Base-by-base conservation (phyloP, 169 alveolate genomes). In the Sarcocystis neurona region DNA sequence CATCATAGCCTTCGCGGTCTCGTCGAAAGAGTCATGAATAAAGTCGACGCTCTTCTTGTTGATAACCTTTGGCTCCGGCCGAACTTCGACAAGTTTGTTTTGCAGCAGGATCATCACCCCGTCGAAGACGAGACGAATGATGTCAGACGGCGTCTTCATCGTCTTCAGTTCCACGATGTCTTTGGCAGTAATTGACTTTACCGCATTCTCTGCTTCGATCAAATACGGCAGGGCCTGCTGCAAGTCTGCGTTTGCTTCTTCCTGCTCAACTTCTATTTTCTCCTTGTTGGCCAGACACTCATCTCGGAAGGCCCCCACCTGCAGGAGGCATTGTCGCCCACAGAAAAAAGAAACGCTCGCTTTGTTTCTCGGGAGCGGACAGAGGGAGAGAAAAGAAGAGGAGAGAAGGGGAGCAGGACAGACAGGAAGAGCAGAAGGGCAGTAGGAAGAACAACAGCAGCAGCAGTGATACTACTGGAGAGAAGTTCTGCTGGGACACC, bases 161-260 rank as follows among this genome's bases (percentile, higher is more conserved):
- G 98, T 94, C 94, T 97, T 97, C 89, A 97, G 90, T 94, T 97
- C 99, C 43, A 96, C 94, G 85, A 96, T 97, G 94, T 97, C 98
- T 92, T 96, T 96, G 47, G 97, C 95, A 58, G 97, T 94, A 86
- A 97, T 96, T 79, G 98, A 94, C 93, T 96, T 97, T 86, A 96
- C 98, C 63, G 99, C 98, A 46, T 94, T 95, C 91, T 96, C 95
- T 12, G 99, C 99, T 91, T 95, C 97, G 41, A 92, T 93, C 47
- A 97, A 94, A 90, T 93, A 97, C 48, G 99, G 99, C 94, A 97
- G 58, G 3, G 99, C 99, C 60, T 94, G 95, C 85, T 97, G 98
- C 87, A 98, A 93, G 89, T 98, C 99, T 85, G 95, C 96, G 86
- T 98, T 96, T 12, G 99, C 99, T 82, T 96, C 97, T 47, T 96